phyloP scores from a whole-genome alignment of 2,329 filamentous ascomycete species.

The Fusarium incarnatum region DNA sequence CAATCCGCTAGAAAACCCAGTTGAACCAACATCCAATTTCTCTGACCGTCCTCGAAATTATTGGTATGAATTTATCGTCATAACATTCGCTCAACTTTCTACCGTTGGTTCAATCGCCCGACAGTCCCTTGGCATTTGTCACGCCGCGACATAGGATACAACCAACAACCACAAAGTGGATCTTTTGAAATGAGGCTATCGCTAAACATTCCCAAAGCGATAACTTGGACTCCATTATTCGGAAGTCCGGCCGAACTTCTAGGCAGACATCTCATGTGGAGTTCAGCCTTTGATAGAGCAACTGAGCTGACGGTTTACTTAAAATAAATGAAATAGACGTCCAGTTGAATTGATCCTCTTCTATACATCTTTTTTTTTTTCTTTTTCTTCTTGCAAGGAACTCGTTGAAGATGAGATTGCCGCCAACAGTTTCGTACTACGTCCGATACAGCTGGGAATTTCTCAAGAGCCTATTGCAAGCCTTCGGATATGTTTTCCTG shows the following conservation, averaged over 20 bases:
- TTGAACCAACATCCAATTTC: no score
- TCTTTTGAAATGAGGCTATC: background rate
- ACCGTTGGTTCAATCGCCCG: background rate
- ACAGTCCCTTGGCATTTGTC: background rate
- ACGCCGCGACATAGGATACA: background rate
- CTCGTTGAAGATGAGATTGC: background rate
- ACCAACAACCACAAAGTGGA: background rate
- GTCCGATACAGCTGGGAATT: background rate
- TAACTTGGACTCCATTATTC: background rate
- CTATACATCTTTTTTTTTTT: fast-evolving
- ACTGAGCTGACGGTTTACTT: fast-evolving
- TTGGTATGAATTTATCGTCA: no score
- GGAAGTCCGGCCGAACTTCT: background rate
- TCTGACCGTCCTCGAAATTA: no score
- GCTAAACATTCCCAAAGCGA: background rate
- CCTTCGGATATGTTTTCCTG: fast-evolving
- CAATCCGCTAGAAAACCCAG: no score
- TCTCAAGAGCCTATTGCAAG: fast-evolving
- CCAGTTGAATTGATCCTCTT: background rate
- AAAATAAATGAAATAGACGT: background rate
- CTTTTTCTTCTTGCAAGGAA: background rate
- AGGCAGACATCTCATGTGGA: background rate
- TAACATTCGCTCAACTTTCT: background rate
- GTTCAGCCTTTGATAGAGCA: background rate
- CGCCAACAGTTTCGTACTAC: fast-evolving